Evolutionary conservation across 177 flowering plant species (phyloP), one percentile per base, ranked within the genome.

Genomic region (Vitis hybrid): DNA sequence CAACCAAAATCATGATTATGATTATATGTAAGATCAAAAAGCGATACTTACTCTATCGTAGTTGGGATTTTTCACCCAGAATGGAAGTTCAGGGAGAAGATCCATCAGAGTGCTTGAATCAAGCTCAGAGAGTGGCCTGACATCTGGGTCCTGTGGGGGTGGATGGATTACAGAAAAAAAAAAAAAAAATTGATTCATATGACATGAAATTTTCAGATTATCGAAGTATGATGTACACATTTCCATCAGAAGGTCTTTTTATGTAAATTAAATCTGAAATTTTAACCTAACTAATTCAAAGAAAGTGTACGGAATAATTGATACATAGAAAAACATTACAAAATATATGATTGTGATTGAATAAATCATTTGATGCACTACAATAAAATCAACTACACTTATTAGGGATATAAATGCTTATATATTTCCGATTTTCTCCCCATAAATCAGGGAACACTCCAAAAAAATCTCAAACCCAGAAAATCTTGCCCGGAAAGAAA

Each of bases 11-110:
- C 70, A 7, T 56, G 5, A 49, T 8, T 19, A 9, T 15, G 51
- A 56, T 16, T 51, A 39, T 5, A 14, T n/a, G 48, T 14, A 33
- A 26, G 8, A 33, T 29, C 18, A 50, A 49, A 57, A 59, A 21
- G 10, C 9, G 51, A 48, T 59, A 66, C 87, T 79, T 74, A 91
- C 98, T 72, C 95, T 75, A n/a, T 93, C 97, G 76, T 83, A 90
- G 74, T 93, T 95, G 16, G 94, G 88, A 69, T 77, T 83, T 71
- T 91, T 93, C 57, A 91, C 84, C 97, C 98, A 93, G n/a, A 82
- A 5, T 16, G 98, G 98, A 75, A 93, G 83, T 60, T 90, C 90
- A 19, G 86, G 83, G 31, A 88, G 72, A 64, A 87, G 72, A 19
- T 86, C 86, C 6, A 65, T 56, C 76, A 90, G 61, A 62, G 80